Base-by-base conservation (phyloP, 2,329 filamentous ascomycete genomes). In the Cryphonectria nitschkei region DNA sequence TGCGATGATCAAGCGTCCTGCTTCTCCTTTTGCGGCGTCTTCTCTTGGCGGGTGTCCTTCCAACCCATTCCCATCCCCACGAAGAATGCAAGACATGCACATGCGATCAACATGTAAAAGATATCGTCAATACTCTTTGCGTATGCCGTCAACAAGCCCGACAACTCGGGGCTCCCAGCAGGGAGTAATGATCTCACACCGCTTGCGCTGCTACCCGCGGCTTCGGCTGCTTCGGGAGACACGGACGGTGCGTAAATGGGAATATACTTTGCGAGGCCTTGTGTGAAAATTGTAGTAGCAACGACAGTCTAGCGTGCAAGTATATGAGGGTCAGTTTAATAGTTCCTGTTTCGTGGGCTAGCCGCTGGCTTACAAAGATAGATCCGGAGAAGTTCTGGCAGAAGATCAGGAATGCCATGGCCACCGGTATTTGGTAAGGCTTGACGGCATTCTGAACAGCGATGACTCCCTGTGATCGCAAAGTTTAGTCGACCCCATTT, bases 381-480 rank as follows among this genome's bases (percentile, higher is more conserved):
- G 90, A 88, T 2, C 89, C 90, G 50, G 90, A 89, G 1, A 92
- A 82, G 0, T 84, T 84, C 76, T 92, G 88, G 79, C 88, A 88
- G 79, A 92, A 90, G 29, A 83, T 81, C 0, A 86, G 80, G 56
- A 79, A 82, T 1, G 85, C 83, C 8, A 82, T 86, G 54, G 80
- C 86, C 2, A 86, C 81, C 1, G 85, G 83, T 13, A 87, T 80
- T 60, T 84, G 80, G 2, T 82, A 80, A 39, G 82, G 79, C 0
- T 82, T 76, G 1, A 87, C 79, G 0, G 84, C 82, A 29, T 83
- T 86, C 75, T 88, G 86, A 1, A 86, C 82, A 6, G 84, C 82
- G 1, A 64, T 64, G 2, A 65, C 41, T 14, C 84, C 77, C 34
- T 84, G 77, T 66, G 79, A 78, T 14, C 14, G 8, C 29, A n/a